Evolutionary conservation across 129 eudicot genomes (phyloP).

Genomic region (carrot (Daucus carota)): DNA sequence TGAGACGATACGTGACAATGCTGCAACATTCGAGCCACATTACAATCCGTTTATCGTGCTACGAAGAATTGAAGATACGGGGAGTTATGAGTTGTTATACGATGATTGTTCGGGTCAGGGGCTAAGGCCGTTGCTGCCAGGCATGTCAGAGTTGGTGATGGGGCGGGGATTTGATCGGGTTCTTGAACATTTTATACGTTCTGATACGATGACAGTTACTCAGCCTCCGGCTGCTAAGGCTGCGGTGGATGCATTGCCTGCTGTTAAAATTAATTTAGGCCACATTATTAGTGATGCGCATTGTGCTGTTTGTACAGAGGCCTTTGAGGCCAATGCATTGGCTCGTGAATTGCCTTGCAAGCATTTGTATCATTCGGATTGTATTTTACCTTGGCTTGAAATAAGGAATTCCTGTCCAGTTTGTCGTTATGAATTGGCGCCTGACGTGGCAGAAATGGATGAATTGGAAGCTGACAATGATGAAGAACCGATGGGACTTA

Average conservation of each 20-base stretch:
- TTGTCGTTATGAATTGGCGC: slow-evolving; percentile 38
- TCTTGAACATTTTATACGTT: slow-evolving; percentile 32
- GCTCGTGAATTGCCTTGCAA: slow-evolving; percentile 60
- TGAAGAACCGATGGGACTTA: slow-evolving; percentile 28
- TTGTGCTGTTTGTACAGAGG: slow-evolving; percentile 52
- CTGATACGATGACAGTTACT: slow-evolving; percentile 24
- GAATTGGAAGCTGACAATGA: not conserved
- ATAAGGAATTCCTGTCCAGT: slow-evolving; percentile 53
- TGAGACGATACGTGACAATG: too few species aligned
- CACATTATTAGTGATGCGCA: slow-evolving; percentile 21
- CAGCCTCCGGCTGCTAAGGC: slow-evolving; percentile 38
- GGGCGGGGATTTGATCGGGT: slow-evolving; percentile 40
- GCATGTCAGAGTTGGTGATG: slow-evolving; percentile 39
- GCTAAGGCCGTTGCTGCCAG: slow-evolving; percentile 37
- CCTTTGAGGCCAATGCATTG: slow-evolving; percentile 21
- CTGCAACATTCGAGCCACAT: slow-evolving; percentile 14
- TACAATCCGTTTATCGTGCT: slow-evolving; percentile 48
- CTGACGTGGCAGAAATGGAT: not conserved
- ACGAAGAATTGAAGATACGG: slow-evolving; percentile 15
- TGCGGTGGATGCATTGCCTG: slow-evolving; percentile 38
- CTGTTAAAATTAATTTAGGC: slow-evolving; percentile 16
- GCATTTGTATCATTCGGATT: slow-evolving; percentile 51
- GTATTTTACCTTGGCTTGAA: slow-evolving; percentile 46
- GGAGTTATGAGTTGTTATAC: slow-evolving; percentile 35
- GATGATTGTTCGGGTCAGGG: slow-evolving; percentile 36